Evolutionary conservation across 192 early-diverging fungal genomes (phyloP), one percentile per base, ranked within the genome.

Genomic region (Dissophora globulifera): DNA sequence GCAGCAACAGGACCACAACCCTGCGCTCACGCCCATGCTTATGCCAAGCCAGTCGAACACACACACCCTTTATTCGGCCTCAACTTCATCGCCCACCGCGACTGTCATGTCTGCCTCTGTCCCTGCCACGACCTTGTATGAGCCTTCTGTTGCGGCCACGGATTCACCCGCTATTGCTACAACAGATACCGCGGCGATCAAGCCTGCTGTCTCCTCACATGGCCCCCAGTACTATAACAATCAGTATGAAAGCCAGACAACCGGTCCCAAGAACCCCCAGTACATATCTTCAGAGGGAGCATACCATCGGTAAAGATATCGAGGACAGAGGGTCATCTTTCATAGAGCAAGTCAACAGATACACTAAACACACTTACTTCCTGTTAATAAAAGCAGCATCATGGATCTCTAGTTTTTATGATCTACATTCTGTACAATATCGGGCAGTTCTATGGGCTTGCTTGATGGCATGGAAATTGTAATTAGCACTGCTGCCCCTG

Each of bases 31-130:
- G 1, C 67, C 67, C 5, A 69, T 69, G 57, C 57, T 57, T 19
- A 69, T 69, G 67, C 67, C 67, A 26, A 50, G 42, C 19, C 67
- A 60, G 15, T 60, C 57, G 2, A n/a, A n/a, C 43, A 69, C 20
- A 11, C 41, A 7, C 48, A 54, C 51, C 47, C n/a, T 45, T n/a
- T 45, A 45, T 7, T 40, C 38, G 8, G 38, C 38, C 38, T n/a
- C 57, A 19, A 26, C 41, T n/a, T 19, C 48, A 6, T 54, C 67
- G 1, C 58, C 67, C 8, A 29, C 51, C 0, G 35, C 49, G 2
- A 69, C 58, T 2, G 29, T 29, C 3, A 22, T 60, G 29, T 46
- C 67, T 10, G 46, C 23, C 38, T 66, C 63, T 2, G 42, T 33
- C 11, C 38, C 26, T 19, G 47, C 43, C 41, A 61, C 41, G 0